phyloP scores from a whole-genome alignment of 2,329 filamentous ascomycete species.

The Cladosporium sp. region DNA sequence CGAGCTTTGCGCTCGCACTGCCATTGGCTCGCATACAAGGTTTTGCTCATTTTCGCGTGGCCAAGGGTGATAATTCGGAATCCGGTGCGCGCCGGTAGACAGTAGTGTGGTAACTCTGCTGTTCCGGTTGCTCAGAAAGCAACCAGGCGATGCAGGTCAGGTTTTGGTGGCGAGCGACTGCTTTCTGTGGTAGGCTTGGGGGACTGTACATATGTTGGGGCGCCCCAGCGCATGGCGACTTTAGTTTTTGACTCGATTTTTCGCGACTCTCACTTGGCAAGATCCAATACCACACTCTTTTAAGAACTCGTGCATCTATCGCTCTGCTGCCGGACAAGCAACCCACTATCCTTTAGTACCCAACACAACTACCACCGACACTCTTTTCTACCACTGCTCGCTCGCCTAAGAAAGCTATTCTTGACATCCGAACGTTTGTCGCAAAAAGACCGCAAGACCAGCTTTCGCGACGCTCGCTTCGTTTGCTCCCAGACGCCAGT shows the following conservation, averaged over 20 bases:
- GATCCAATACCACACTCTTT: slow-evolving; percentile 9
- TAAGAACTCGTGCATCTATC: background rate
- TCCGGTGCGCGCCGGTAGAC: background rate
- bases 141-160: background rate
- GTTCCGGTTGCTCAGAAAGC: background rate
- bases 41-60: background rate
- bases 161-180: no score
- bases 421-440: slow-evolving; percentile 1
- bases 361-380: background rate
- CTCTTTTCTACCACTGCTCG: slow-evolving; percentile 2
- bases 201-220: background rate
- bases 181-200: background rate
- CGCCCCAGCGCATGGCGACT: background rate
- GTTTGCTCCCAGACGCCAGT: slow-evolving; percentile 12
- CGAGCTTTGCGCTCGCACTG: background rate
- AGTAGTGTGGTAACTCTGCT: background rate
- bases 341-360: slow-evolving; percentile 12
- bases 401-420: slow-evolving; percentile 2
- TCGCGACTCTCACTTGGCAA: slow-evolving; percentile 12
- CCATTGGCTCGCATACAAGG: background rate
- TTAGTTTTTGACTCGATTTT: slow-evolving; percentile 3
- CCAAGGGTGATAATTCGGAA: background rate
- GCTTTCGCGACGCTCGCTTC: slow-evolving; percentile 15
- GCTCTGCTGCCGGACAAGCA: slow-evolving; percentile 17
- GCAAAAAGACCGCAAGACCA: background rate